Conservation (phyloP, 2,329 filamentous ascomycete genomes). For the Taxawa tesnikishii region DNA sequence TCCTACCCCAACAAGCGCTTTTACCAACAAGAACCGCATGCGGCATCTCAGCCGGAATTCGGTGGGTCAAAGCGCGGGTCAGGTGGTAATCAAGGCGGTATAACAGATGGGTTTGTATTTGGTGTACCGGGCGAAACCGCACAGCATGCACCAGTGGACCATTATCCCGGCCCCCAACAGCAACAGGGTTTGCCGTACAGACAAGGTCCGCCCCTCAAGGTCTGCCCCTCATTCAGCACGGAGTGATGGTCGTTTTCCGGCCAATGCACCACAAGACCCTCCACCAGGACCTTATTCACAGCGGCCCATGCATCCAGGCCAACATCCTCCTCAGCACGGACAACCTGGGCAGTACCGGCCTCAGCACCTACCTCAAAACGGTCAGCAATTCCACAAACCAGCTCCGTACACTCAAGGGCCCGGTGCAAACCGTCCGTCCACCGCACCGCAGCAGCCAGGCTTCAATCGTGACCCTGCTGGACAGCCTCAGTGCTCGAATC, state of each 20-base stretch:
- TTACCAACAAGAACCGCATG: conserved; percentile 1
- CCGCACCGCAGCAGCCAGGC: no score
- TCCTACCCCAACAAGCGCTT: background rate
- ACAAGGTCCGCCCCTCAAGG: conserved; percentile 11
- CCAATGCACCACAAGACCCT: background rate
- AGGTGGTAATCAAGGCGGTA: conserved; percentile 1
- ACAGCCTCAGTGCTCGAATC: conserved; percentile 1
- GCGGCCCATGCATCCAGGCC: no score
- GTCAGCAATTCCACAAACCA: no score
- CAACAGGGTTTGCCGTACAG: conserved; percentile 13
- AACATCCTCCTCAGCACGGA: conserved; percentile 6
- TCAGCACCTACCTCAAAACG: no score
- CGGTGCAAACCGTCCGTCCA: no score
- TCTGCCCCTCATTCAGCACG: conserved; percentile 2
- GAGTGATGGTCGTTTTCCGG: conserved; percentile 2
- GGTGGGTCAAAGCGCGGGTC: background rate
- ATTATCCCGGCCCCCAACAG: background rate
- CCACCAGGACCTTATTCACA: no score
- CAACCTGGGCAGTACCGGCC: background rate
- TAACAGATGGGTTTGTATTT: conserved; percentile 9
- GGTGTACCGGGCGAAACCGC: conserved; percentile 7
- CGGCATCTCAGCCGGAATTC: conserved; percentile 1
- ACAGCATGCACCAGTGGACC: conserved; percentile 3
- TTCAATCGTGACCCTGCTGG: background rate
- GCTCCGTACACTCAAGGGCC: no score